Base-by-base conservation (phyloP, 129 eudicot species). In the Heracleum sosnowskyi region DNA sequence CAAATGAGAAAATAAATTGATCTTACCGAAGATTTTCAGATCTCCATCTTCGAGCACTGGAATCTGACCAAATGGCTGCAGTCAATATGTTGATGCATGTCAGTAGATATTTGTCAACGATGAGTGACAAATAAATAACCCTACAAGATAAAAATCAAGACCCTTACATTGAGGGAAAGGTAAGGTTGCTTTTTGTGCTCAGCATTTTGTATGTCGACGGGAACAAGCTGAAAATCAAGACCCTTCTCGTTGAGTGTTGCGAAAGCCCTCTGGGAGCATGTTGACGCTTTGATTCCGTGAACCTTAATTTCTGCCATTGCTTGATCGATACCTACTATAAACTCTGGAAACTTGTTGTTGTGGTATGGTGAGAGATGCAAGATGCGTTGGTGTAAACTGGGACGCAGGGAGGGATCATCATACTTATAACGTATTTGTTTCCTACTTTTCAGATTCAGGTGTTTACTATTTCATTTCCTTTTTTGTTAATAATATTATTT, bases 1-100 rank as follows among this genome's bases (percentile, higher is more conserved):
- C 15, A 57, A 11, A n/a, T 2, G n/a, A 57, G 26, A 57, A 24
- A 10, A 57, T n/a, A n/a, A 57, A 9, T 57, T 7, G 26, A 24
- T 11, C 71, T 82, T 84, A 93, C 98, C 98, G 70, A 93, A 91
- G 77, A 91, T 86, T 68, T 63, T 88, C 76, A 84, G 29, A 47
- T 84, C 92, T 29, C 85, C 88, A 36, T 86, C 89, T 75, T 88
- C 89, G 37, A 81, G 62, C 10, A 77, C 89, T 0, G 92, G 92
- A 29, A 88, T 74, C 72, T 86, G 88, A 83, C 91, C 96, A 73
- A 87, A 87, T 36, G 96, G 96, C 91, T 90, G 15, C 51, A n/a
- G 20, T 20, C 34, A 2, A 39, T 33, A 7, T 4, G n/a, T 57
- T n/a, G 31, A 18, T 37, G 7, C 10, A n/a, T 71, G 26, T 17